These are phyloP conservation scores for Colletotrichum kahawae DNA, from an alignment of 2,329 filamentous ascomycete genomes.

Conservation along the genomic window DNA sequence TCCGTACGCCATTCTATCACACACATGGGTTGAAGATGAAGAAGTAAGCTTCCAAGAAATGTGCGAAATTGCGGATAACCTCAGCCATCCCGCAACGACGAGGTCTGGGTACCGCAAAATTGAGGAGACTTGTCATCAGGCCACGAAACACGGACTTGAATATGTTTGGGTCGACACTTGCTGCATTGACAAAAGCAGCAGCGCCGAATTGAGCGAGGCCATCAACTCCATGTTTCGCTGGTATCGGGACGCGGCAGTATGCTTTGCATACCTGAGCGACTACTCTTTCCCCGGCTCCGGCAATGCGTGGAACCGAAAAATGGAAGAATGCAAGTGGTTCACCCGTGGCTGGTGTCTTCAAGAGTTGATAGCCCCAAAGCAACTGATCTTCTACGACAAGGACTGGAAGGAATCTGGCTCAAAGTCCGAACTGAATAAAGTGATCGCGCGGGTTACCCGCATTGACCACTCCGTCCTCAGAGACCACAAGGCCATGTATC, in stretches of 20 bases:
- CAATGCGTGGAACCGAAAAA: background rate
- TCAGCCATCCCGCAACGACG: accelerated
- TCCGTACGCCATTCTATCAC: background rate
- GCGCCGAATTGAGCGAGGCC: slow-evolving; percentile 24
- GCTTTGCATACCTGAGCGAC: slow-evolving; percentile 36
- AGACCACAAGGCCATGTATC: accelerated
- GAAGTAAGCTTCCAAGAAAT: slow-evolving; percentile 27
- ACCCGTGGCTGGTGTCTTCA: slow-evolving; percentile 5
- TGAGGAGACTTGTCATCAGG: accelerated
- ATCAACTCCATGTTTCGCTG: slow-evolving; percentile 32
- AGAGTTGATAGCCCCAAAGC: slow-evolving; percentile 24
- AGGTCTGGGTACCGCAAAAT: background rate
- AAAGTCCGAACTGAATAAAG: slow-evolving; percentile 12
- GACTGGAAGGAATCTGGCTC: slow-evolving; percentile 25
- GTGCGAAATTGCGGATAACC: accelerated
- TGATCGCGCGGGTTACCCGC: slow-evolving; percentile 30
- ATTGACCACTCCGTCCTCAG: slow-evolving; percentile 8
- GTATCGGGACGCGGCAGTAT: slow-evolving; percentile 36
- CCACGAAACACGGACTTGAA: accelerated
- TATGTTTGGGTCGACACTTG: slow-evolving; percentile 3
- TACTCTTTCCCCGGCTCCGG: slow-evolving; percentile 16
- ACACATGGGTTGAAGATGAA: slow-evolving; percentile 29
- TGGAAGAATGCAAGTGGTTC: background rate
- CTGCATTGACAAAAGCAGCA: background rate
- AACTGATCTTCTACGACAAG: slow-evolving; percentile 25